Evolutionary conservation across 306 rosid genomes (phyloP).

Genomic region (Notholithocarpus densiflorus): DNA sequence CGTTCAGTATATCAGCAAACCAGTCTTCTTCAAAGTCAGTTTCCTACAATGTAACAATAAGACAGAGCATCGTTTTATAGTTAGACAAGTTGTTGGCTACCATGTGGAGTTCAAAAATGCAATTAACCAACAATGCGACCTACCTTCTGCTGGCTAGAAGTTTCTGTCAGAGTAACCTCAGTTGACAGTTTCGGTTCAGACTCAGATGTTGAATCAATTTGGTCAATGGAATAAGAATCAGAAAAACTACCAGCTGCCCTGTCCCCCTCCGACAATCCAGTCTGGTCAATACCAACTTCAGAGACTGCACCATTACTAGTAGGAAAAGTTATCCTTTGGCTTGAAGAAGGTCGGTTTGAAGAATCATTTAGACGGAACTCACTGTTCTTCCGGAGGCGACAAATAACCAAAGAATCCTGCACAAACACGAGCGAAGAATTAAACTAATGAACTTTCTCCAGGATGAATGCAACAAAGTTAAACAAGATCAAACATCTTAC

Average conservation of each 20-base stretch:
- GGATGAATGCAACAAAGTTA: neutral
- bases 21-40: conserved; percentile 62
- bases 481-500: neutral
- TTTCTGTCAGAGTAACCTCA: conserved; percentile 39
- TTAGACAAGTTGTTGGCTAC: neutral
- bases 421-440: neutral
- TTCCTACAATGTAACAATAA: conserved; percentile 34
- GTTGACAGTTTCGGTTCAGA: conserved; percentile 39
- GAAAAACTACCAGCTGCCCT: conserved; percentile 61
- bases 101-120: neutral
- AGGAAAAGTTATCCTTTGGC: conserved; percentile 35
- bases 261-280: conserved; percentile 35
- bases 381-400: conserved; percentile 78
- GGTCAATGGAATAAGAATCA: conserved; percentile 67
- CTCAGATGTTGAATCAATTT: conserved; percentile 61
- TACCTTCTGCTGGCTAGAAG: conserved; percentile 47
- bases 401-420: conserved; percentile 83
- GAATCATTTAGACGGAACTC: conserved; percentile 52
- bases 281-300: conserved; percentile 32
- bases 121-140: neutral
- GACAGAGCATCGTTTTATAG: neutral
- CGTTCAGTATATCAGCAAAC: conserved; percentile 73
- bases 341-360: conserved; percentile 50
- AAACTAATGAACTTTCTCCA: neutral
- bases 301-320: conserved; percentile 43